phyloP scores from a whole-genome alignment of 2,329 filamentous ascomycete species.

The Claviceps quebecensis region DNA sequence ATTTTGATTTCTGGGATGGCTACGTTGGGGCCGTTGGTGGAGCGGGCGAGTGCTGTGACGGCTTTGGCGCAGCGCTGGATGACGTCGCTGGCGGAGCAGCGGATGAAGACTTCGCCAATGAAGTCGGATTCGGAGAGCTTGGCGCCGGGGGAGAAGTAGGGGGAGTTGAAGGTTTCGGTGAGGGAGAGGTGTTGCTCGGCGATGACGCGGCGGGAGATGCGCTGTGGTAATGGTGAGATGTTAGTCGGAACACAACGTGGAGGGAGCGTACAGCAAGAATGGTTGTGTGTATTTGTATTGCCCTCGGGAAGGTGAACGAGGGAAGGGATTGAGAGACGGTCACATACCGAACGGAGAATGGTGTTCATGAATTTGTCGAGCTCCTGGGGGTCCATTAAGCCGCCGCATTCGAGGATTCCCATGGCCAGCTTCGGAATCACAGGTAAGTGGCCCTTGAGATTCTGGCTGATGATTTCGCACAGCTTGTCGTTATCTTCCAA shows the following conservation, averaged over 20 bases:
- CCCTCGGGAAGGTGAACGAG: no score
- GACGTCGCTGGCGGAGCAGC: constrained; percentile 81
- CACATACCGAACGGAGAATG: constrained; percentile 66
- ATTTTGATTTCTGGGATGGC: constrained; percentile 69
- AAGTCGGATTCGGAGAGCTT: constrained; percentile 65
- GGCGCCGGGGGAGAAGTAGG: constrained; percentile 75
- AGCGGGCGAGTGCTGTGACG: constrained; percentile 58
- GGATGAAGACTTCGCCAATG: constrained; percentile 89
- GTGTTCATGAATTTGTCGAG: constrained; percentile 95
- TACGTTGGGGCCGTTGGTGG: constrained; percentile 58
- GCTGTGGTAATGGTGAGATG: constrained; percentile 29
- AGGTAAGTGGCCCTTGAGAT: constrained; percentile 73
- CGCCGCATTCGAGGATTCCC: constrained; percentile 82
- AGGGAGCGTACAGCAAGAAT: not conserved
- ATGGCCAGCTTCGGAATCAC: constrained; percentile 92
- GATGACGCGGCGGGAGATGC: constrained; percentile 91
- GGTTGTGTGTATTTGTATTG: not conserved
- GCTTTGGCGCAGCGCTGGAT: constrained; percentile 69
- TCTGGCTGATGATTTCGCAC: constrained; percentile 66
- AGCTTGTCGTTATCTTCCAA: constrained; percentile 82
- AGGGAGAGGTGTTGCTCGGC: constrained; percentile 93
- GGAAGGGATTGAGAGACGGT: no score
- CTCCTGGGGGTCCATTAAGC: constrained; percentile 63
- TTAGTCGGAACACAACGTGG: not conserved
- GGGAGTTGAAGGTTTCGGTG: constrained; percentile 83